Evolutionary conservation across 1,139 yeast species (phyloP), one percentile per base, ranked within the genome.

Genomic region (Yarrowia galli): DNA sequence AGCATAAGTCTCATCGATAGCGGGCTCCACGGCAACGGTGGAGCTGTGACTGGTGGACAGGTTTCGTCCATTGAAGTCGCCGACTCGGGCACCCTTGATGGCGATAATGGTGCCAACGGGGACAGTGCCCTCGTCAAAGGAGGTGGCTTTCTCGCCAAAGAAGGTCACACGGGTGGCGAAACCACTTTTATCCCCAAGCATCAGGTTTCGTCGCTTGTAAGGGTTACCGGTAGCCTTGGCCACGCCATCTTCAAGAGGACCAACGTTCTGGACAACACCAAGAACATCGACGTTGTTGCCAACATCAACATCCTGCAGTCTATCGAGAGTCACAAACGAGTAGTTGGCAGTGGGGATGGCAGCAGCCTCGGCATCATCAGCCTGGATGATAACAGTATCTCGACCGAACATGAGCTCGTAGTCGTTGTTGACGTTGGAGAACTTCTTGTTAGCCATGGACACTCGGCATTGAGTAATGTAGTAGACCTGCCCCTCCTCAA

Each of bases 141-240:
- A 91, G 32, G 87, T 78, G 1, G 99, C 99, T 65, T 87, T 83
- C 72, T 89, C 88, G 74, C 93, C 95, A 99, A 99, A 96, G 71
- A 96, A 81, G 0, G 98, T 97, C 68, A 92, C 86, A 35, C 86
- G 84, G 61, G 93, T 86, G 9, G 92, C 88, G 72, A 84, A 86
- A 63, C 89, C 89, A 10, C 97, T 83, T 72, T 91, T 91, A 77
- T 96, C 99, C 35, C 92, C 98, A 71, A 96, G 81, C 5, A 86
- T 83, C 60, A 96, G 82, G 75, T 93, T 97, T 78, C 99, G 89
- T 80, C 97, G 91, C 75, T 92, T 95, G 76, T 89, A 93, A 2
- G 95, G 91, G 75, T 91, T 90, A 67, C 97, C 97, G 7, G 93
- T 86, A 10, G 96, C 87, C 78, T 89, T 92, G n/a, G 99, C 91